phyloP scores from a whole-genome alignment of 1,139 yeast species.

The Blastobotrys indianensis region DNA sequence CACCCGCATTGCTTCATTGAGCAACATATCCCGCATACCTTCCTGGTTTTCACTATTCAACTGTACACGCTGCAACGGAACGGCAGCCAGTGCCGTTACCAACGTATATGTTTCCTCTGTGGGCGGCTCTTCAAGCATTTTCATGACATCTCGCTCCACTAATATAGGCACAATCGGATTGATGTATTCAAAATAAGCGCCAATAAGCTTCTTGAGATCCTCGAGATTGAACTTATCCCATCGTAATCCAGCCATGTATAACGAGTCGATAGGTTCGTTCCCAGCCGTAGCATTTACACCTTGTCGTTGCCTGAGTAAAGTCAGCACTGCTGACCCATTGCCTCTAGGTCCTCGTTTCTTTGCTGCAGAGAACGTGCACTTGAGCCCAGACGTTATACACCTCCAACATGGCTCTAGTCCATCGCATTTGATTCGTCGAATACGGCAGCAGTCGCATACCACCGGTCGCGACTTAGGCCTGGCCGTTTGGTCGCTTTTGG shows the following conservation, averaged over 20 bases:
- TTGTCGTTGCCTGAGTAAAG: slow-evolving; percentile 12
- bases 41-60: background rate
- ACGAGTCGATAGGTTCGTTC: too few relatives aligned
- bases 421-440: slow-evolving; percentile 15
- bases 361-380: slow-evolving; percentile 13
- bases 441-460: slow-evolving; percentile 15
- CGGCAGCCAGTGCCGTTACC: slow-evolving; percentile 13
- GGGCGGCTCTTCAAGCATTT: slow-evolving; percentile 11
- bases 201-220: slow-evolving; percentile 7
- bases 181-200: slow-evolving; percentile 16
- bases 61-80: slow-evolving; percentile 13
- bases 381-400: slow-evolving; percentile 14
- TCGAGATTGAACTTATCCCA: slow-evolving; percentile 11
- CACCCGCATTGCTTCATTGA: slow-evolving; percentile 13
- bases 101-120: slow-evolving; percentile 14
- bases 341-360: slow-evolving; percentile 14
- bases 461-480: slow-evolving; percentile 6
- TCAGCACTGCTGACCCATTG: slow-evolving; percentile 11
- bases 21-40: slow-evolving; percentile 11
- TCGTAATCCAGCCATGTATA: background rate
- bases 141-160: slow-evolving; percentile 7
- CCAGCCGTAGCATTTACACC: slow-evolving; percentile 1
- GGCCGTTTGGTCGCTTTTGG: background rate
- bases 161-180: slow-evolving; percentile 18
- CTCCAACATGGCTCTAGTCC: slow-evolving; percentile 15